Percentiles rank a stretch among this genome's conserved stretches.
These are phyloP conservation scores for Sesbania bispinosa DNA, from an alignment of 306 rosid species.

Conservation along the genomic window DNA sequence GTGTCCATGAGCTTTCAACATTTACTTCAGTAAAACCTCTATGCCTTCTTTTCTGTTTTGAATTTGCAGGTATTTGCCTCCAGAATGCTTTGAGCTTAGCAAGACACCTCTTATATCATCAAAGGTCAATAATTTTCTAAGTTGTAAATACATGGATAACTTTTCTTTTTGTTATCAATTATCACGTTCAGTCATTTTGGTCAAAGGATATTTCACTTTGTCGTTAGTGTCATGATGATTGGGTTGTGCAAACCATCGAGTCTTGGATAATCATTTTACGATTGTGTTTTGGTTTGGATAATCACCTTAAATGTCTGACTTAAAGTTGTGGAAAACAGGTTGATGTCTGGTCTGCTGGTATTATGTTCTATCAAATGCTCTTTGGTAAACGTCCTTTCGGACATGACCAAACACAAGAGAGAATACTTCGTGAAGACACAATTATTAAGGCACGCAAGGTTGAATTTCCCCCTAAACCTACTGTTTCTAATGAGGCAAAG, in stretches of 20 bases:
- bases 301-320: background rate
- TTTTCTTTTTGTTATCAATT: background rate
- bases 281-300: background rate
- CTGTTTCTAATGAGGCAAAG: conserved; percentile 95
- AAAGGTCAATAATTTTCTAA: conserved; percentile 49
- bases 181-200: background rate
- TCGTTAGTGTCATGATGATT: background rate
- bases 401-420: conserved; percentile 93
- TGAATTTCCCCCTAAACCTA: conserved; percentile 86
- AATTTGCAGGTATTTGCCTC: conserved; percentile 87
- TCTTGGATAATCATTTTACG: background rate
- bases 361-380: conserved; percentile 92
- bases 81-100: conserved; percentile 96
- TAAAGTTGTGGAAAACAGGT: conserved; percentile 55
- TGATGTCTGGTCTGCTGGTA: conserved; percentile 98
- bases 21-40: background rate
- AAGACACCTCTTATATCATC: conserved; percentile 93
- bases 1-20: background rate
- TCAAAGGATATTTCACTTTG: background rate
- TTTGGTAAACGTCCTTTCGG: conserved; percentile 97
- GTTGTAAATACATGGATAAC: background rate
- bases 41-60: conserved; percentile 3
- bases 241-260: conserved; percentile 4
- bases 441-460: conserved; percentile 95
- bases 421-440: conserved; percentile 96